phyloP scores from a whole-genome alignment of 371 early-diverging fungal species.

The Basidiobolus meristosporus region DNA sequence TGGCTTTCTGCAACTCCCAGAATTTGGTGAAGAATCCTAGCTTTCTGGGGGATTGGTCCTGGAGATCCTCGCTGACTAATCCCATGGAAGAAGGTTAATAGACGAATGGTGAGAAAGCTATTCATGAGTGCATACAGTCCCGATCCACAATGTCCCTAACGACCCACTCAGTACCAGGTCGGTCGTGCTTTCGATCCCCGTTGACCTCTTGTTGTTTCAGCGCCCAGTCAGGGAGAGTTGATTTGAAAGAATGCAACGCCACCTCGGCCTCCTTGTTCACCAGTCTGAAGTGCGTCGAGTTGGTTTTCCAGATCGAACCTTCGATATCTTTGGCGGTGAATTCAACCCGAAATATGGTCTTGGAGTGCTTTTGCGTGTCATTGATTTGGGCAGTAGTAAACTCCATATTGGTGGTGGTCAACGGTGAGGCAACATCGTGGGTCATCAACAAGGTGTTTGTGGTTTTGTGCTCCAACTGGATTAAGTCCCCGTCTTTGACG shows the following conservation, averaged over 20 bases:
- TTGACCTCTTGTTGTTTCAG: slow-evolving; percentile 86
- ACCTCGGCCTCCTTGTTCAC: slow-evolving; percentile 62
- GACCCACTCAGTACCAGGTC: slow-evolving; percentile 59
- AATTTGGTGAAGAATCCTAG: slow-evolving; percentile 88
- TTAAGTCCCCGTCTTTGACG: slow-evolving; percentile 38
- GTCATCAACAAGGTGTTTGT: slow-evolving; percentile 55
- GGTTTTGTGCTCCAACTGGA: slow-evolving; percentile 28
- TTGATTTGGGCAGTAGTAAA: slow-evolving; percentile 75
- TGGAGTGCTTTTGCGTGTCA: slow-evolving; percentile 24
- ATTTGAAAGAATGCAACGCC: slow-evolving; percentile 53
- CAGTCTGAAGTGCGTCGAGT: slow-evolving; percentile 34
- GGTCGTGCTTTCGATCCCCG: slow-evolving; percentile 75
- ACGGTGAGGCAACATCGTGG: slow-evolving; percentile 95
- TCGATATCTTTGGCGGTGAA: slow-evolving; percentile 22
- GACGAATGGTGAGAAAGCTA: too few species aligned
- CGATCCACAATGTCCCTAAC: slow-evolving; percentile 40
- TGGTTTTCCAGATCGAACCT: slow-evolving; percentile 22
- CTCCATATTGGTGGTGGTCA: slow-evolving; percentile 90
- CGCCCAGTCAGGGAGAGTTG: slow-evolving; percentile 89
- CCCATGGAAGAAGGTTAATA: too few species aligned
- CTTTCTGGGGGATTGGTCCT: too few species aligned
- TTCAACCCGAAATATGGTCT: slow-evolving; percentile 39
- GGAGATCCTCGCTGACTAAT: too few species aligned
- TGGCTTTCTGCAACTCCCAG: slow-evolving; percentile 67
- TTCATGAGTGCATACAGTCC: slow-evolving; percentile 7